Conservation (phyloP, 83 land plant genomes). For the Isoetes engelmannii region DNA sequence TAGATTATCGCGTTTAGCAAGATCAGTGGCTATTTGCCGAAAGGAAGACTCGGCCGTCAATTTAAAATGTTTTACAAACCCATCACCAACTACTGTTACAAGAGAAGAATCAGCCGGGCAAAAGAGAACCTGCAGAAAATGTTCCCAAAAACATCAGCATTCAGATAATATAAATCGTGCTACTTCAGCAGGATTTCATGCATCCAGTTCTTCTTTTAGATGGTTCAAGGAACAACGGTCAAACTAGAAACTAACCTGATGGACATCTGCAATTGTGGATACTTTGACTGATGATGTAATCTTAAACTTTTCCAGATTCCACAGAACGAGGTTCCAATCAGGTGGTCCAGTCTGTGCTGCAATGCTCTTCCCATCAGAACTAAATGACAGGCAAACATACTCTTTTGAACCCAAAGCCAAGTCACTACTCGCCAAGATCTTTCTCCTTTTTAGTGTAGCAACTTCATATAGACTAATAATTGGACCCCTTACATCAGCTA, state of each 20-base stretch:
- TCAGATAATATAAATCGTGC: no score
- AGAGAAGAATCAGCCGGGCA: slow-evolving; percentile 23
- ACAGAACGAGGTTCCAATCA: slow-evolving; percentile 33
- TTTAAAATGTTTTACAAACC: slow-evolving; percentile 26
- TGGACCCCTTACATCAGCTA: slow-evolving; percentile 12
- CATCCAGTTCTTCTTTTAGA: no score
- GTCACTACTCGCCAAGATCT: slow-evolving; percentile 24
- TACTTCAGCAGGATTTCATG: no score
- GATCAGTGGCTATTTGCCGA: slow-evolving; percentile 23
- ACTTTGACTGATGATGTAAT: slow-evolving; percentile 26
- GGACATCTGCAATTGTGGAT: slow-evolving; percentile 25
- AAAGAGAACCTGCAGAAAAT: slow-evolving; percentile 17
- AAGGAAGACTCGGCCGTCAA: slow-evolving; percentile 25
- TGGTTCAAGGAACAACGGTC: not conserved
- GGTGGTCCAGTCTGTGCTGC: slow-evolving; percentile 38
- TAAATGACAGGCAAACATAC: slow-evolving; percentile 33
- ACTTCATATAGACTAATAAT: slow-evolving; percentile 34
- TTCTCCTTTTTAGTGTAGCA: slow-evolving; percentile 20
- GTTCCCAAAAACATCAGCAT: no score
- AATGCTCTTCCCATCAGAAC: slow-evolving; percentile 23
- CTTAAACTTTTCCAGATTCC: slow-evolving; percentile 36
- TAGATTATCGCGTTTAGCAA: slow-evolving; percentile 22
- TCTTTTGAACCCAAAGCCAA: slow-evolving; percentile 26
- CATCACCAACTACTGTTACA: slow-evolving; percentile 29
- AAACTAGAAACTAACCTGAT: slow-evolving; percentile 23